Evolutionary conservation across 495 filamentous ascomycete genomes (phyloP), one percentile per base, ranked within the genome.

Genomic region (Aspergillus coremiiformis): DNA sequence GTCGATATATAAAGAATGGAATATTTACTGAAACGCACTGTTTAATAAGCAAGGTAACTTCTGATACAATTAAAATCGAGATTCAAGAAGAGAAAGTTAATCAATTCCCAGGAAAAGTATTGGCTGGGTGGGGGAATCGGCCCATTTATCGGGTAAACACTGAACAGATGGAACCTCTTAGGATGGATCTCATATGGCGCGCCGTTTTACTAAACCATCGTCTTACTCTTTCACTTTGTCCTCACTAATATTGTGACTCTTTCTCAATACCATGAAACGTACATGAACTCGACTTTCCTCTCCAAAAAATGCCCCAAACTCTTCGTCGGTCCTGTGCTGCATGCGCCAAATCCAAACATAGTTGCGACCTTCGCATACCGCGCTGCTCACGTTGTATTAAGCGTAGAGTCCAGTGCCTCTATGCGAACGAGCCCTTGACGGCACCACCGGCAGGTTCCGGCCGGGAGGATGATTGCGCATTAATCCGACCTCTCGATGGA

Each of bases 281-380:
- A 41, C 48, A 11, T 39, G 7, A 11, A 17, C n/a, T 27, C 24
- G 8, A 20, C 2, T 21, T 17, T 9, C 24, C 20, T 17, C 43
- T 37, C 23, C 5, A 22, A 1, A 41, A 53, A 33, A 77, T 77
- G 74, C 71, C 68, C 45, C 64, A 59, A 49, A 74, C 71, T 1
- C 72, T 80, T 27, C 73, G 75, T 4, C 63, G 77, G 32, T 78
- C 75, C 23, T 80, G 77, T 59, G 58, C 60, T 43, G 68, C 72
- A 3, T 79, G 77, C 58, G 74, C 73, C 14, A 74, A 69, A 49
- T 61, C 68, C 6, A 79, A 79, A 53, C 67, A 69, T 44, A 69
- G 69, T 48, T 79, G 77, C 47, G 74, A 78, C 48, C 68, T 76
- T 12, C 60, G 61, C 21, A 72, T 68, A 0, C 77, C 77, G 9